phyloP scores from a whole-genome alignment of 345 rosid species.

The Hibiscus trionum region DNA sequence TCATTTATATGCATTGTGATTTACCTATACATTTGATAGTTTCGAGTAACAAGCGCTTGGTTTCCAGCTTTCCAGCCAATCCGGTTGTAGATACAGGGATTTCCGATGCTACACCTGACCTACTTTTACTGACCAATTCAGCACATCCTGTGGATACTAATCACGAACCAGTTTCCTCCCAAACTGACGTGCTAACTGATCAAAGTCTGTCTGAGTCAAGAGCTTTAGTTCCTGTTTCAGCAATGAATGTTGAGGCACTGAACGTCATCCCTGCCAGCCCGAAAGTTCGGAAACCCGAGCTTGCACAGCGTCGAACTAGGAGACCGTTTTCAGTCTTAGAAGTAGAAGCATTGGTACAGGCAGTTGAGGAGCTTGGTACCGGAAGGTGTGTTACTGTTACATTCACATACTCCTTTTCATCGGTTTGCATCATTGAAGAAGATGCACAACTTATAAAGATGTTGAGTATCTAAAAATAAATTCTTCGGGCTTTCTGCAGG shows the following conservation, averaged over 20 bases:
- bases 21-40: not conserved
- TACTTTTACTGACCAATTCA: conserved; percentile 19
- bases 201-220: conserved; percentile 44
- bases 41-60: conserved; percentile 7
- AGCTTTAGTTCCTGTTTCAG: conserved; percentile 42
- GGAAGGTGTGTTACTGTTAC: conserved; percentile 47
- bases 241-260: conserved; percentile 16
- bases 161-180: conserved; percentile 28
- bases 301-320: conserved; percentile 85
- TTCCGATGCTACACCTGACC: conserved; percentile 28
- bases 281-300: conserved; percentile 57
- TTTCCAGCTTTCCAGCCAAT: conserved; percentile 42
- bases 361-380: conserved; percentile 90
- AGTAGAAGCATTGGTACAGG: conserved; percentile 86
- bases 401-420: not conserved
- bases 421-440: not conserved
- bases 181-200: conserved; percentile 38
- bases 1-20: not conserved
- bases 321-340: conserved; percentile 94
- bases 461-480: not conserved
- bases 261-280: conserved; percentile 60
- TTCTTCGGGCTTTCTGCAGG: conserved; percentile 35
- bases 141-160: conserved; percentile 32
- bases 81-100: conserved; percentile 31
- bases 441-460: not conserved